Conservation (phyloP, 257 asterid species). For the Nemophila menziesii region DNA sequence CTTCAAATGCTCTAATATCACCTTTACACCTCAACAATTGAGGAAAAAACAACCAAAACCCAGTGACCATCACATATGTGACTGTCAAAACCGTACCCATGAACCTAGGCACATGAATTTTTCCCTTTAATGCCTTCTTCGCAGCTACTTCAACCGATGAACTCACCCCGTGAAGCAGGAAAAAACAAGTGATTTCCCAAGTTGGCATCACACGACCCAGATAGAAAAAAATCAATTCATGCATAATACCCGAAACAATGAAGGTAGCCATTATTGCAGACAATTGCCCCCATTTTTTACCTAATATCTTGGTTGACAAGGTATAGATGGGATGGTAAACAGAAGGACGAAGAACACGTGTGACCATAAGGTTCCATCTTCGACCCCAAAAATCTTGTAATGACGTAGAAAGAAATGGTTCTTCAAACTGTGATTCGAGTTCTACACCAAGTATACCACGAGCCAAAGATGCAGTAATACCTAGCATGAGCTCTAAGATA, state of each 20-base stretch:
- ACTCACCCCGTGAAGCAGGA: conserved; percentile 31
- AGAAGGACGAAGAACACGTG: conserved; percentile 11
- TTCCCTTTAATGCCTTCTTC: conserved; percentile 19
- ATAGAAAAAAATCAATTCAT: conserved; percentile 34
- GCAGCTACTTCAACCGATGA: conserved; percentile 23
- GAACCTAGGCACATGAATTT: conserved; percentile 10
- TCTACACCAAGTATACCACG: conserved; percentile 1
- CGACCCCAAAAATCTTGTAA: conserved; percentile 25
- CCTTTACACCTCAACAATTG: not conserved
- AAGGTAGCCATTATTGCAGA: conserved; percentile 27
- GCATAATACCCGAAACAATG: conserved; percentile 50
- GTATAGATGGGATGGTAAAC: conserved; percentile 22
- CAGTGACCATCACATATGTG: conserved; percentile 21
- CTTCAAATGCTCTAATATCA: conserved; percentile 11
- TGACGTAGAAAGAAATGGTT: conserved; percentile 15
- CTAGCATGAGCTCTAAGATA: conserved; percentile 6
- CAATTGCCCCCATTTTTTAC: conserved; percentile 18
- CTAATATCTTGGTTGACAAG: not conserved
- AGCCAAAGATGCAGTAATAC: not conserved
- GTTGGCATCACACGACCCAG: conserved; percentile 35
- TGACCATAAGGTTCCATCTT: conserved; percentile 19
- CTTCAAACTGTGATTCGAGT: conserved; percentile 14
- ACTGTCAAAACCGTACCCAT: conserved; percentile 23
- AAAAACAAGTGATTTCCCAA: conserved; percentile 31
- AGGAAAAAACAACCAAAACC: conserved; percentile 29